phyloP scores from a whole-genome alignment of 2,329 filamentous ascomycete species.

The Pezicula carpinea region DNA sequence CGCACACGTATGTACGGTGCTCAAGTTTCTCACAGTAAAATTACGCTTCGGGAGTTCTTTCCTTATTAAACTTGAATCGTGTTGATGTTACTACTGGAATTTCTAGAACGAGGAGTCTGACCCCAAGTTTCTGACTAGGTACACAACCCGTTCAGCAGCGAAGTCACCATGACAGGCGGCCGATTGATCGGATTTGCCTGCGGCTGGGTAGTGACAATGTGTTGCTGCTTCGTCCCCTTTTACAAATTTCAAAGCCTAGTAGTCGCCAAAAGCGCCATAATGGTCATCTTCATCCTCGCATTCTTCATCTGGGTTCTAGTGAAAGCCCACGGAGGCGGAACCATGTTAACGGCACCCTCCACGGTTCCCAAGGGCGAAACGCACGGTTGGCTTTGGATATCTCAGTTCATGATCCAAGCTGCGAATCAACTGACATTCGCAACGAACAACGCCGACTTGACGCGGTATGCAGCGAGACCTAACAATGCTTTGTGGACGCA shows the following conservation, averaged over 20 bases:
- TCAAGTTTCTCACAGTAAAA: no score
- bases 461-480: slow-evolving; percentile 11
- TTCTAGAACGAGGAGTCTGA: no score
- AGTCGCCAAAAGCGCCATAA: slow-evolving; percentile 36
- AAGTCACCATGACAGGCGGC: not conserved
- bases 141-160: not conserved
- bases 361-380: not conserved
- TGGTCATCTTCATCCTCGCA: not conserved
- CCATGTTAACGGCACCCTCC: not conserved
- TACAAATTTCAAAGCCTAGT: slow-evolving; percentile 31
- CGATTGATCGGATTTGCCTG: not conserved
- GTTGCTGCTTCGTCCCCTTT: not conserved
- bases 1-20: no score
- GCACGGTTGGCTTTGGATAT: not conserved
- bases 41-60: no score
- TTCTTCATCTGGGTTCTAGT: slow-evolving; percentile 1
- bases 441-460: slow-evolving; percentile 18
- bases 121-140: no score
- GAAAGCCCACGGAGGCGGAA: not conserved
- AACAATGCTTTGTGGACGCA: slow-evolving; percentile 3
- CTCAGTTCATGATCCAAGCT: not conserved
- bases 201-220: not conserved
- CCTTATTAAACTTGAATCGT: no score
- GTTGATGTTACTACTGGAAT: no score
- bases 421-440: slow-evolving; percentile 10